Base-by-base conservation (phyloP, 2,329 filamentous ascomycete genomes). In the Sporothrix humicola region DNA sequence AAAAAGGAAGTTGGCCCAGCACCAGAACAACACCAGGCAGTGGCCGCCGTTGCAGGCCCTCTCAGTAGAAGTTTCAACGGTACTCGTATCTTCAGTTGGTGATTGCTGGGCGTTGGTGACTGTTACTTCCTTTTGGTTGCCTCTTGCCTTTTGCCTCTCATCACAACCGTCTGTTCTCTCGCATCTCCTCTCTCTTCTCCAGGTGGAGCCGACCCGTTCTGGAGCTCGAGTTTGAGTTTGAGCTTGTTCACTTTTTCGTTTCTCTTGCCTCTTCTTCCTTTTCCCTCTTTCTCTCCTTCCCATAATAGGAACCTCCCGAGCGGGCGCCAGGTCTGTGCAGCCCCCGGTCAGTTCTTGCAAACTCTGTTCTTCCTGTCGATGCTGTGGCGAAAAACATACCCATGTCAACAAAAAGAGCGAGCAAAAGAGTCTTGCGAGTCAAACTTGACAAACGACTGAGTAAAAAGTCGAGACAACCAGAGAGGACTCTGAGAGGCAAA, bases 171-270 rank as follows among this genome's bases (percentile, higher is more conserved):
- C 66, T 56, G n/a, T 13, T n/a, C 66, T 46, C 15, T 56, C 50
- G 50, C 48, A 56, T 69, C 12, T 69, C 66, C 58, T 37, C n/a
- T 58, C 17, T 69, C 66, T 69, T 37, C n/a, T 46, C 17, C 48
- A 56, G 12, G 50, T 69, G 66, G 66, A 46, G 66, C 50, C 66
- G n/a, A 69, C 46, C 50, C 50, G 50, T 31, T 44, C 10, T 31
- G n/a, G 46, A 37, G 31, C 31, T 37, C 5, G 31, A 37, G 31
- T 7, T 37, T 37, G 31, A 37, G 31, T 7, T 37, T 37, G 31
- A 37, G 7, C 59, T 52, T 37, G 12, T n/a, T n/a, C n/a, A 10
- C 52, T 9, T 23, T 1, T 31, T 37, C 26, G 13, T 9, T 42
- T 56, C 8, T n/a, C 15, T 42, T n/a, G 23, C 23, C 6, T 56